Evolutionary conservation across 805 yeast species (phyloP), one percentile per base, ranked within the genome.

Genomic region (Zygoascus ofunaensis): DNA sequence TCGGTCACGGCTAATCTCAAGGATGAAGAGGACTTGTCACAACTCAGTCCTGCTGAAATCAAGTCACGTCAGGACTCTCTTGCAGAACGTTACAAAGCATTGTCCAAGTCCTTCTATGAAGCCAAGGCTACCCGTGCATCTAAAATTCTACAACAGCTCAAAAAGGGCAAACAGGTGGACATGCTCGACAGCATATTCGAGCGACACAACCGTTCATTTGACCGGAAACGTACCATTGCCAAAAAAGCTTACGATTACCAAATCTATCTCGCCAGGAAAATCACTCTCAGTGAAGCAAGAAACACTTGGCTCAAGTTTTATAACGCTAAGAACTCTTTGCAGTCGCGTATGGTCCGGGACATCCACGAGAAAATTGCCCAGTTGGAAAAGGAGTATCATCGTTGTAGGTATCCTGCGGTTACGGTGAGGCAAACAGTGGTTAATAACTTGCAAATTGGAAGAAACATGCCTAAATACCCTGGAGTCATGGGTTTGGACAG

Each of bases 301-400:
- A 47, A 52, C 38, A 49, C 53, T 7, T 59, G 64, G 65, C 46
- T 59, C 20, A 60, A 62, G 44, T 63, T 55, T 47, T 26, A 48
- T 48, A 52, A 57, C 32, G 52, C 48, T 19, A 53, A 52, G 39
- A 48, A 36, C 32, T 56, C 52, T 18, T 51, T 63, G 24, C 50
- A 57, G 18, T 53, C 50, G 47, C 38, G 48, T 17, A 33, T 58
- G 47, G 51, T 54, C 37, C 33, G 42, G 15, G 39, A 53, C 24
- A 39, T 52, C 26, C 47, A 46, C 39, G 49, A 45, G 34, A 46
- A 54, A 42, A 45, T 62, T 37, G 41, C 54, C 20, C 43, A 49
- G 20, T 46, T 60, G 33, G 55, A 51, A 47, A 49, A 42, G 20
- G 64, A 60, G 44, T 51, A 49, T 39, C 48, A 49, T 22, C 34